phyloP scores from a whole-genome alignment of 306 rosid genomes.

The Quercus agrifolia region DNA sequence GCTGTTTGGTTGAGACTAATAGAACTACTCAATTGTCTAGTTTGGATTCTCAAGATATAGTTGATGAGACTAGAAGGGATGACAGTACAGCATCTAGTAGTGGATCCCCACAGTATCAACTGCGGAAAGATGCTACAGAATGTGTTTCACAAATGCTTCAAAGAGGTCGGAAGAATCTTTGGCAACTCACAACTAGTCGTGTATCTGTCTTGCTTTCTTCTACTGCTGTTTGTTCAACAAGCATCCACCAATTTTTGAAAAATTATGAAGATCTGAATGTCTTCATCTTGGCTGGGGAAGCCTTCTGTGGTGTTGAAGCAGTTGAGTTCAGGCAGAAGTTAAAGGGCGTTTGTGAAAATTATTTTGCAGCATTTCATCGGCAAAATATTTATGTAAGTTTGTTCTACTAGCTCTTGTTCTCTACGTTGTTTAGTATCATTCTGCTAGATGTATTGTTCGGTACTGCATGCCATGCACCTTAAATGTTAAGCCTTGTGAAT shows the following conservation, averaged over 20 bases:
- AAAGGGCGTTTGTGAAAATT: constrained; percentile 91
- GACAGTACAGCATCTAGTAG: constrained; percentile 57
- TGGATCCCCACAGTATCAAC: constrained; percentile 94
- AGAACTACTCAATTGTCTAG: constrained; percentile 24
- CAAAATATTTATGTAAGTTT: constrained; percentile 87
- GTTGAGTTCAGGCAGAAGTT: constrained; percentile 92
- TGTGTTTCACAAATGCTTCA: constrained; percentile 89
- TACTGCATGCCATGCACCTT: not conserved
- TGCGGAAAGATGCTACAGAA: constrained; percentile 80
- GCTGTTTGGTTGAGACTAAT: constrained; percentile 43
- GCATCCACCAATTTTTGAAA: constrained; percentile 95
- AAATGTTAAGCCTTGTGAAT: constrained; percentile 4
- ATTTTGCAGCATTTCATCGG: constrained; percentile 85
- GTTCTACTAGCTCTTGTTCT: constrained; percentile 26
- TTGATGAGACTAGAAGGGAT: constrained; percentile 51
- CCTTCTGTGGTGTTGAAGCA: constrained; percentile 97
- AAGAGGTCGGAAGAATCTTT: constrained; percentile 88
- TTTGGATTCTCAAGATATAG: constrained; percentile 28
- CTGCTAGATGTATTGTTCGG: constrained; percentile 10
- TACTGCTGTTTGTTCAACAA: constrained; percentile 73
- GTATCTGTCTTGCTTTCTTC: constrained; percentile 92
- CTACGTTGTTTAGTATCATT: constrained; percentile 12
- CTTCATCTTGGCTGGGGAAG: constrained; percentile 95
- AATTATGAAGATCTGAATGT: constrained; percentile 86
- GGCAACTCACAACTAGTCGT: constrained; percentile 96